Conservation (phyloP, 2,329 filamentous ascomycete species). For the Pseudocercospora pini-densiflorae region DNA sequence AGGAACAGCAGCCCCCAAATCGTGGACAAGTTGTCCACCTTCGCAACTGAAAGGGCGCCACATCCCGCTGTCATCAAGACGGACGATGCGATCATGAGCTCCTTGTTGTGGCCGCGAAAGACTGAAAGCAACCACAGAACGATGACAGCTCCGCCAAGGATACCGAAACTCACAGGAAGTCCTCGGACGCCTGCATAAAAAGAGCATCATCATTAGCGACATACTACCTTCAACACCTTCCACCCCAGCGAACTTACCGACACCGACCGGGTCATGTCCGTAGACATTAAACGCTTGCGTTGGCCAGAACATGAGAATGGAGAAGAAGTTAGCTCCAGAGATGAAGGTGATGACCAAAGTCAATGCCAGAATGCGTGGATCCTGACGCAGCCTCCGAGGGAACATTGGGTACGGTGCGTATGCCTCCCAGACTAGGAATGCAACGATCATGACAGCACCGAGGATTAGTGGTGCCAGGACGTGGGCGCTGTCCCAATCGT, state of each 20-base stretch:
- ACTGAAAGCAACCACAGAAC: slow-evolving; percentile 63
- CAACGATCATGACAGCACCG: slow-evolving; percentile 37
- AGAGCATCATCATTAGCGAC: neutral
- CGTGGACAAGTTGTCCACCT: slow-evolving; percentile 36
- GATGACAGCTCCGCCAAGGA: slow-evolving; percentile 64
- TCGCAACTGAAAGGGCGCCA: slow-evolving; percentile 39
- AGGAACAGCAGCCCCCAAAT: slow-evolving; percentile 48
- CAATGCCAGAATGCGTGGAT: slow-evolving; percentile 41
- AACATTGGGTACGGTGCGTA: slow-evolving; percentile 36
- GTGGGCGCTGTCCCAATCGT: slow-evolving; percentile 39
- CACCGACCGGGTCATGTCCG: slow-evolving; percentile 63
- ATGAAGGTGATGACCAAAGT: slow-evolving; percentile 48
- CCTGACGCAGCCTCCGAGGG: slow-evolving; percentile 31
- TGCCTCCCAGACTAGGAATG: slow-evolving; percentile 41
- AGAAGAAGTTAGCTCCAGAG: slow-evolving; percentile 45
- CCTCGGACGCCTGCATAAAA: slow-evolving; percentile 58
- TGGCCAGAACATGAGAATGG: slow-evolving; percentile 38
- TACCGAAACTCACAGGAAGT: slow-evolving; percentile 66
- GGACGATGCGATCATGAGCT: slow-evolving; percentile 64
- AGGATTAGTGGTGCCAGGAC: slow-evolving; percentile 41
- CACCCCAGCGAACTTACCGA: slow-evolving; percentile 38
- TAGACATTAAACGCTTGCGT: slow-evolving; percentile 46
- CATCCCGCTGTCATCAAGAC: slow-evolving; percentile 67
- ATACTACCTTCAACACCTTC: neutral
- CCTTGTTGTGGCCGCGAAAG: slow-evolving; percentile 63